phyloP scores from a whole-genome alignment of 2,329 filamentous ascomycete genomes.

The Coniella vitis region DNA sequence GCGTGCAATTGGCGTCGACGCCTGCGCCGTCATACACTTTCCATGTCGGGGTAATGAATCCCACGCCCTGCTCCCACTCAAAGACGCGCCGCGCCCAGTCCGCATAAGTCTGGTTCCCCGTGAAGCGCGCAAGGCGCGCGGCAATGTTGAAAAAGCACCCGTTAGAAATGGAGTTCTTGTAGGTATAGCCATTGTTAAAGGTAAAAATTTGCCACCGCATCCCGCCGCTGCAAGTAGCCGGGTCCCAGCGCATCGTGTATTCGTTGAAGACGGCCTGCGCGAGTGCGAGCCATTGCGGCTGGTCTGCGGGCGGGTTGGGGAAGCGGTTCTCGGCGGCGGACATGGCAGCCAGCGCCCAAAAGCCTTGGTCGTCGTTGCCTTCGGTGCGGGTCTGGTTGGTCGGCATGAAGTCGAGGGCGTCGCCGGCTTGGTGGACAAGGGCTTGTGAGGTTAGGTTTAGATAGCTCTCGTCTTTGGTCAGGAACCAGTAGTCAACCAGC shows the following conservation, averaged over 20 bases:
- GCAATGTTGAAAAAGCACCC: slow-evolving; percentile 64
- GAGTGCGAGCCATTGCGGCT: slow-evolving; percentile 71
- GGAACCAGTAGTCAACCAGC: slow-evolving; percentile 65
- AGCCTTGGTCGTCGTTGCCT: slow-evolving; percentile 73
- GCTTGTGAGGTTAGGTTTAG: slow-evolving; percentile 53
- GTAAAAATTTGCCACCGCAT: slow-evolving; percentile 81
- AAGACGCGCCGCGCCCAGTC: slow-evolving; percentile 69
- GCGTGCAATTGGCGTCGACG: slow-evolving; percentile 39
- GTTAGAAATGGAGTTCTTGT: slow-evolving; percentile 64
- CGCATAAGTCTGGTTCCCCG: slow-evolving; percentile 69
- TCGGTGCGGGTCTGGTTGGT: slow-evolving; percentile 53
- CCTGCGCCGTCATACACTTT: slow-evolving; percentile 52
- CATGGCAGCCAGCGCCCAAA: slow-evolving; percentile 81
- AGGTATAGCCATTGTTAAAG: slow-evolving; percentile 65
- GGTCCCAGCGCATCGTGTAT: slow-evolving; percentile 66
- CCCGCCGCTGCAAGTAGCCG: slow-evolving; percentile 60
- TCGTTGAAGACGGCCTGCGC: slow-evolving; percentile 76
- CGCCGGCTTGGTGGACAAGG: slow-evolving; percentile 53
- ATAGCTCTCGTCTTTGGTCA: slow-evolving; percentile 61
- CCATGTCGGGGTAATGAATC: slow-evolving; percentile 50
- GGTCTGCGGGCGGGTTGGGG: slow-evolving; percentile 54
- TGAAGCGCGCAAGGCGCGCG: slow-evolving; percentile 69
- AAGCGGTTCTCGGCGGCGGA: slow-evolving; percentile 71
- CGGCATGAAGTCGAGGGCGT: slow-evolving; percentile 59
- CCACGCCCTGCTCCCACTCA: slow-evolving; percentile 51